Percentiles rank a stretch among this genome's conserved stretches.
phyloP scores from a whole-genome alignment of 768 basidiomycete species.

The Tubosaeta sp. region DNA sequence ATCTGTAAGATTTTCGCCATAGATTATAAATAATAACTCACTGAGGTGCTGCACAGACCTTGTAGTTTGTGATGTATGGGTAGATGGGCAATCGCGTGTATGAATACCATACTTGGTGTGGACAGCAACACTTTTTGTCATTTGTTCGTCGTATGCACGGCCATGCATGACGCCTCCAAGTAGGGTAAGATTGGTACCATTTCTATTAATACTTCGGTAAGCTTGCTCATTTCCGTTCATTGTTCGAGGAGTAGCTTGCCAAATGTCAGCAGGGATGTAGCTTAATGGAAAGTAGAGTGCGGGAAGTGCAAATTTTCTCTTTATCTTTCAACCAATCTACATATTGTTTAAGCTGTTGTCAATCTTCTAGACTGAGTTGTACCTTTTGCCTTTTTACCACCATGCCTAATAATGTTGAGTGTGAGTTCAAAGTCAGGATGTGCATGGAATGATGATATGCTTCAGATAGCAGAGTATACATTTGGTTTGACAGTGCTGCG shows the following conservation, averaged over 20 bases:
- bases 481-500: background rate
- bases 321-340: conserved; percentile 11
- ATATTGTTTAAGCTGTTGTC: too few species aligned
- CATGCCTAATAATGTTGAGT: background rate
- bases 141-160: background rate
- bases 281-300: conserved; percentile 1
- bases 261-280: conserved; percentile 2
- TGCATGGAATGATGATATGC: conserved; percentile 2
- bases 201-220: too few species aligned
- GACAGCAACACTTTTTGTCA: background rate
- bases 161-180: conserved; percentile 2
- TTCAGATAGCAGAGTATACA: background rate
- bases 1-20: too few species aligned
- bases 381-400: conserved; percentile 3
- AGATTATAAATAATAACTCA: too few species aligned
- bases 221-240: too few species aligned
- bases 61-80: too few species aligned
- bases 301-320: background rate
- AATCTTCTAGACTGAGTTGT: background rate
- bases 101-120: conserved; percentile 1
- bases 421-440: background rate
- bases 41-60: too few species aligned
- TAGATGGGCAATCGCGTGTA: background rate
- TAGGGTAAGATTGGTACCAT: background rate
- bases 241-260: background rate